Percentiles rank a stretch among this genome's conserved stretches.
Evolutionary conservation across 352 stramenopile species (phyloP).

Genomic region (Peronosclerospora sorghi): DNA sequence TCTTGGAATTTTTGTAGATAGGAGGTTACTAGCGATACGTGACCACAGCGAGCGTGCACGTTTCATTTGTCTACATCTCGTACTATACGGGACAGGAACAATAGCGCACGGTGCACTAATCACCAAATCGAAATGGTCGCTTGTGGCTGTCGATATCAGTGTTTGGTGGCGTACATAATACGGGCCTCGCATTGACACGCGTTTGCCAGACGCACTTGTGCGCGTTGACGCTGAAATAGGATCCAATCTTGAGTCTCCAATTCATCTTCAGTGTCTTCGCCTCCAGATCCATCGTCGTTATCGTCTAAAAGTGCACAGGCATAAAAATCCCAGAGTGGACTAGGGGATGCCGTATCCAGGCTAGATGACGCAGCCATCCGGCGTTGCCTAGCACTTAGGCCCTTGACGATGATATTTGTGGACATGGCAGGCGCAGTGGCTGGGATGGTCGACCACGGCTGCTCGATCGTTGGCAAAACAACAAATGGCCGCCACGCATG

Average conservation of each 20-base stretch:
- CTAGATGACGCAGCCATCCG: conserved; percentile 3
- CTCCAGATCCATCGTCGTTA: conserved; percentile 25
- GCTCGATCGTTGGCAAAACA: conserved; percentile 15
- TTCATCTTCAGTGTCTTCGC: conserved; percentile 53
- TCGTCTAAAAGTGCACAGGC: conserved; percentile 42
- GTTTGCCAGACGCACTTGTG: conserved; percentile 32
- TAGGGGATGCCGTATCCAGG: conserved; percentile 4
- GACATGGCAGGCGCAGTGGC: conserved; percentile 10
- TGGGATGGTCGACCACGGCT: conserved; percentile 13
- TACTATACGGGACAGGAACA: too few relatives aligned
- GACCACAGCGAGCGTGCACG: too few relatives aligned
- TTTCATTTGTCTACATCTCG: too few relatives aligned
- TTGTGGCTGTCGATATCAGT: conserved; percentile 6
- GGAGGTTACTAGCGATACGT: too few relatives aligned
- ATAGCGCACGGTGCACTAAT: too few relatives aligned
- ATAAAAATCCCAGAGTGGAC: conserved; percentile 51
- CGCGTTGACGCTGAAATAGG: conserved; percentile 42
- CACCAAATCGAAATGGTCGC: too few relatives aligned
- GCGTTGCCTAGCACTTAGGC: conserved; percentile 10
- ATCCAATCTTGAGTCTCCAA: conserved; percentile 43
- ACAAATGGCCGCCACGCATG: conserved; percentile 4
- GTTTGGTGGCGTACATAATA: conserved; percentile 11
- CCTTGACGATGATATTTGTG: conserved; percentile 13
- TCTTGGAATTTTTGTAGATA: too few relatives aligned
- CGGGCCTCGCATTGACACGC: conserved; percentile 27